Evolutionary conservation across 2,329 filamentous ascomycete genomes (phyloP), one percentile per base, ranked within the genome.

Genomic region (Paraphaeosphaeria sporulosa): DNA sequence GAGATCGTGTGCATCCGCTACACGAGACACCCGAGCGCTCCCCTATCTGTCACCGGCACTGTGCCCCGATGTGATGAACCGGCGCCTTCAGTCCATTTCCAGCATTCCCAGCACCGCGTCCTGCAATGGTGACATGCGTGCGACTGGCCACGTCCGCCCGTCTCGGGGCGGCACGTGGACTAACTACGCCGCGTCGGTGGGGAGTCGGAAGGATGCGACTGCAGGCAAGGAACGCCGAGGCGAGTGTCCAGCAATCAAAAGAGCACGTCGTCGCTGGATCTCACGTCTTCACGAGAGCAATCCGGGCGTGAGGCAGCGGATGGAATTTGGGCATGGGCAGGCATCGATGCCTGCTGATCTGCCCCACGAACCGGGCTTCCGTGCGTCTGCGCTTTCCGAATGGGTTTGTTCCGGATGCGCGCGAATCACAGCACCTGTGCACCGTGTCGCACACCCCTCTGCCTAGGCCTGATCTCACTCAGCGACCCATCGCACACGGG

Each of bases 371-470:
- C 48, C 48, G 19, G 48, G 48, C 48, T 40, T 40, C 48, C 30
- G 51, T 30, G 51, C 51, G 38, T 25, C 51, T 32, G 36, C 38
- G 12, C 21, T 42, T 44, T 19, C 51, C 23, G 15, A 15, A n/a
- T 44, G n/a, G 38, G 51, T 25, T 12, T 32, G 36, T 43, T 54
- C 38, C 51, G 30, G 36, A 40, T 32, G 32, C 50, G 23, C 25
- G 38, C 52, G 52, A 36, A 36, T 55, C 52, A 55, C 52, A 38
- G 40, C 42, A 19, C 36, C 52, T 36, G 42, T 55, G 52, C 52
- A 46, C 38, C 23, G 4, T 44, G 25, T 21, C 40, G 21, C 49
- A 34, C 49, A 27, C 34, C 9, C 34, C 6, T 21, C 49, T 13
- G 8, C 27, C 12, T 5, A 27, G 34, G 34, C n/a, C 34, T 17